These are phyloP conservation scores for Epicoccum sorghinum DNA, from an alignment of 2,329 filamentous ascomycete species.

Conservation along the genomic window DNA sequence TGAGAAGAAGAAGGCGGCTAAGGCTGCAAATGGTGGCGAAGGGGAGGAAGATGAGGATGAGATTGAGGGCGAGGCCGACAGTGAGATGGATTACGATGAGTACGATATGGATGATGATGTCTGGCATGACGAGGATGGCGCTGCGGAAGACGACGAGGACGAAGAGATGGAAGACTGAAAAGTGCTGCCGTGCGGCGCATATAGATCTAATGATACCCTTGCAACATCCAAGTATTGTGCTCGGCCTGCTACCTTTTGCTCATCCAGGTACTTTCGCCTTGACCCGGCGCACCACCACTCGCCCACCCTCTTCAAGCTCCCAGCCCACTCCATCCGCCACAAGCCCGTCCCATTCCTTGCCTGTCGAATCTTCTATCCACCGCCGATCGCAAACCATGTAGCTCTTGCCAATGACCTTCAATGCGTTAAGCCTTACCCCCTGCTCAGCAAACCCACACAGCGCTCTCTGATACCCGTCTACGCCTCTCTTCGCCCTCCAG, in stretches of 20 bases:
- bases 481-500: constrained; percentile 70
- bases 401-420: constrained; percentile 84
- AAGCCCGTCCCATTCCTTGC: constrained; percentile 74
- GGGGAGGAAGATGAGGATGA: constrained; percentile 54
- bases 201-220: constrained; percentile 43
- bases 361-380: constrained; percentile 73
- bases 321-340: constrained; percentile 79
- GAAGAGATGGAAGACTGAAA: constrained; percentile 53
- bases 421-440: constrained; percentile 73
- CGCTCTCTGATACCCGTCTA: constrained; percentile 80
- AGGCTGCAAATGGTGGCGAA: constrained; percentile 48
- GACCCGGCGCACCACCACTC: constrained; percentile 75
- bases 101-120: constrained; percentile 59
- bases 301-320: constrained; percentile 72
- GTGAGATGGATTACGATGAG: constrained; percentile 55
- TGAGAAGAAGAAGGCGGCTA: constrained; percentile 78
- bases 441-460: constrained; percentile 83
- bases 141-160: constrained; percentile 42
- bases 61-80: constrained; percentile 57
- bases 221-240: constrained; percentile 1
- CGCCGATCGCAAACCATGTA: constrained; percentile 74
- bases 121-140: constrained; percentile 56
- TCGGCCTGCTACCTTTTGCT: neutral
- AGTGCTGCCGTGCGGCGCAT: neutral
- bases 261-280: constrained; percentile 44